Evolutionary conservation across 345 rosid species (phyloP).

Genomic region (Microcos paniculata): DNA sequence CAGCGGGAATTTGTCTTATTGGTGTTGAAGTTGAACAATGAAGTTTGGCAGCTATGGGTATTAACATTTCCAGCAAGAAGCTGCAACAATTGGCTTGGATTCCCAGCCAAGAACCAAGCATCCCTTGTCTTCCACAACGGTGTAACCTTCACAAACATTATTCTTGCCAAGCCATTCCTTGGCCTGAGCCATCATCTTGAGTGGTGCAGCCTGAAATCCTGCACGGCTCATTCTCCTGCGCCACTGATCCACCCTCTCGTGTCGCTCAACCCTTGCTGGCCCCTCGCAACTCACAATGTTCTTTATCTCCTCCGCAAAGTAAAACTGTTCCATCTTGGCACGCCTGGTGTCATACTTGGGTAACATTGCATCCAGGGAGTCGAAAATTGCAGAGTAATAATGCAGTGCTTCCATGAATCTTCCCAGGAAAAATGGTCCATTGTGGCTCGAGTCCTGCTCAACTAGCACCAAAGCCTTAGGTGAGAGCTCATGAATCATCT

Average conservation of each 20-base stretch:
- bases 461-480: constrained; percentile 50
- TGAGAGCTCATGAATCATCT: constrained; percentile 47
- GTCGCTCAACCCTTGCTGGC: constrained; percentile 50
- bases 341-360: constrained; percentile 64
- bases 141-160: constrained; percentile 45
- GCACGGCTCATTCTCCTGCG: constrained; percentile 74
- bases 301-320: constrained; percentile 62
- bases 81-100: constrained; percentile 56
- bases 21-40: neutral
- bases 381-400: constrained; percentile 60
- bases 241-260: constrained; percentile 66
- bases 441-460: constrained; percentile 69
- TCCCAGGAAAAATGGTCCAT: constrained; percentile 63
- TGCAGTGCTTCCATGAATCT: constrained; percentile 72
- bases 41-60: neutral
- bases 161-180: constrained; percentile 54
- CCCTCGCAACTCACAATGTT: constrained; percentile 74
- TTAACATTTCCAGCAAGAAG: constrained; percentile 68
- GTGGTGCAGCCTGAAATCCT: constrained; percentile 55
- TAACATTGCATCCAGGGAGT: constrained; percentile 48
- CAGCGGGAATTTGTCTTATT: constrained; percentile 6
- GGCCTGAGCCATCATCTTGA: constrained; percentile 49
- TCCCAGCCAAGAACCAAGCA: constrained; percentile 72
- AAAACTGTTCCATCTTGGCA: constrained; percentile 67
- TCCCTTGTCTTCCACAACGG: constrained; percentile 61